Evolutionary conservation across 2,329 filamentous ascomycete genomes (phyloP).

Genomic region (Nigrospora oryzae): DNA sequence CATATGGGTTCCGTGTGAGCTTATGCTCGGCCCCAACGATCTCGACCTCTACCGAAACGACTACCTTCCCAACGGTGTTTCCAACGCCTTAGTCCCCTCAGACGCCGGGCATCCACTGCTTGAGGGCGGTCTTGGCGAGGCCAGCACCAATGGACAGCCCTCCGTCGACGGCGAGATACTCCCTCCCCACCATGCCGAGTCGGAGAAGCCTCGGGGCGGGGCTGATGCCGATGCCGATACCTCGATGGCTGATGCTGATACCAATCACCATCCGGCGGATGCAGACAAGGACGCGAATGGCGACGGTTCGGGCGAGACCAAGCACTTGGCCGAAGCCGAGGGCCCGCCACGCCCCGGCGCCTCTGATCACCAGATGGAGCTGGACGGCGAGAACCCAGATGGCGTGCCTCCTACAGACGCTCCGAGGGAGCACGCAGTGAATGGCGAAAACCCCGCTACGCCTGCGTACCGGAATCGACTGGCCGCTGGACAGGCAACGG

Average conservation of each 20-base stretch:
- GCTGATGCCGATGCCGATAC: constrained; percentile 7
- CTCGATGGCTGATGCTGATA: constrained; percentile 20
- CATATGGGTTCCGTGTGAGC: constrained; percentile 54
- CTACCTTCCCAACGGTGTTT: constrained; percentile 15
- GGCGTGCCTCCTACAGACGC: too few species aligned
- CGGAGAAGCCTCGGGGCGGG: not conserved
- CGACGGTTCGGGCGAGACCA: constrained; percentile 6
- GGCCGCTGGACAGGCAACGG: not conserved
- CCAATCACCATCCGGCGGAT: constrained; percentile 9
- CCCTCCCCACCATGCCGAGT: constrained; percentile 4
- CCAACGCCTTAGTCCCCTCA: constrained; percentile 12
- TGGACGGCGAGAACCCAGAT: not conserved
- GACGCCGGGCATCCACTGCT: constrained; percentile 10
- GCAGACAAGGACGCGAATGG: constrained; percentile 10
- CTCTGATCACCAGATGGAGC: not conserved
- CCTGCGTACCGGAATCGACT: too few species aligned
- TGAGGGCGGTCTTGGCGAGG: constrained; percentile 10
- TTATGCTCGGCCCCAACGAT: constrained; percentile 49
- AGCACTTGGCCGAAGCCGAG: not conserved
- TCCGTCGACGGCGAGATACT: constrained; percentile 12
- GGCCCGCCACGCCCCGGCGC: not conserved
- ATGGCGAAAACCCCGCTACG: not conserved
- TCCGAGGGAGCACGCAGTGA: not conserved
- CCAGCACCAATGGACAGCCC: constrained; percentile 10
- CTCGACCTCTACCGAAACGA: constrained; percentile 44